A percentile compares a stretch with the other conserved stretches of the same genome.
These are phyloP conservation scores for Leishmania major DNA, from an alignment of 208 protist genomes.

Conservation along the genomic window DNA sequence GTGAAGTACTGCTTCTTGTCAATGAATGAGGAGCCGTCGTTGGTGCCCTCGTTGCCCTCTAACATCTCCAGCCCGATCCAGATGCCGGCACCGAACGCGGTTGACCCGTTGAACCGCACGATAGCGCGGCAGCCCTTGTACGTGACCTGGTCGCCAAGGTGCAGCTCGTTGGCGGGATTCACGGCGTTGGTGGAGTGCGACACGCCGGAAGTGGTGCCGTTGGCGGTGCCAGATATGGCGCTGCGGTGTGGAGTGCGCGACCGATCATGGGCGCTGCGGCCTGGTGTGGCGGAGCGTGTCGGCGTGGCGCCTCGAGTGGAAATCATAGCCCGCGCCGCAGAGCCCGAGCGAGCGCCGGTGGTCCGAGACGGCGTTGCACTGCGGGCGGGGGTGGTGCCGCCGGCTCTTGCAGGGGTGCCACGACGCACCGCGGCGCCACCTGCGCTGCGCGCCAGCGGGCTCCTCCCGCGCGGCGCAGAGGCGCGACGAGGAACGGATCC, in stretches of 20 bases:
- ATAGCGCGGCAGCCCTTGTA: conserved; percentile 87
- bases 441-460: conserved; percentile 76
- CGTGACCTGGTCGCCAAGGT: conserved; percentile 73
- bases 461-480: conserved; percentile 57
- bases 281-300: conserved; percentile 32
- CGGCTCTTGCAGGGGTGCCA: conserved; percentile 74
- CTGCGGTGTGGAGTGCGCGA: conserved; percentile 40
- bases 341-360: conserved; percentile 23
- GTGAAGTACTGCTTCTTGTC: conserved; percentile 93
- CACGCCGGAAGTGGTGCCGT: neutral
- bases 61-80: conserved; percentile 93
- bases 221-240: neutral
- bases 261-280: conserved; percentile 32
- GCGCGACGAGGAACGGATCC: conserved; percentile 39
- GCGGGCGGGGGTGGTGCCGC: conserved; percentile 57
- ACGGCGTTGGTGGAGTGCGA: conserved; percentile 34
- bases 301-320: conserved; percentile 30
- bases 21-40: conserved; percentile 90
- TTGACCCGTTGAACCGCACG: conserved; percentile 86
- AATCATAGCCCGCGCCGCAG: conserved; percentile 22
- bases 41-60: conserved; percentile 88
- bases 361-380: conserved; percentile 43
- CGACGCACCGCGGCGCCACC: conserved; percentile 75
- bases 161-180: conserved; percentile 72
- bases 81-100: conserved; percentile 81